Evolutionary conservation across 106 monocot genomes (phyloP).

Genomic region (Chionographis japonica): DNA sequence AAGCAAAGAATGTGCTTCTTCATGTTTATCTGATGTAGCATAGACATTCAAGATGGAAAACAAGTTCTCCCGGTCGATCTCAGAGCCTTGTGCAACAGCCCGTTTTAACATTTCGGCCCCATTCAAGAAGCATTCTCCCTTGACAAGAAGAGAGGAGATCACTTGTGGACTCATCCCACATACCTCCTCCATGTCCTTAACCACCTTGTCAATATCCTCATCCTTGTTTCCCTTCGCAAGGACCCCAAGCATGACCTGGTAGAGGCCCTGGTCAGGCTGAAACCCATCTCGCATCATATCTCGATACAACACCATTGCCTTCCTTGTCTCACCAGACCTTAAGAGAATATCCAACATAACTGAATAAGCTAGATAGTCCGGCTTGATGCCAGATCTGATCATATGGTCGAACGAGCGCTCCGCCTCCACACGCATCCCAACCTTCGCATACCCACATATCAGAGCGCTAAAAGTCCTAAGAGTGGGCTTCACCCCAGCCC

Average conservation of each 20-base stretch:
- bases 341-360: slow-evolving; percentile 69
- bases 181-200: slow-evolving; percentile 64
- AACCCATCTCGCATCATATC: slow-evolving; percentile 63
- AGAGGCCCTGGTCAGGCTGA: slow-evolving; percentile 62
- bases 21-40: slow-evolving; percentile 27
- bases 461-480: slow-evolving; percentile 82
- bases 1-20: slow-evolving; percentile 56
- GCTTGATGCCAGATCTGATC: slow-evolving; percentile 71
- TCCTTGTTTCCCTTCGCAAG: slow-evolving; percentile 34
- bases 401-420: slow-evolving; percentile 69
- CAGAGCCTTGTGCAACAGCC: slow-evolving; percentile 52
- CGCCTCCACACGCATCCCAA: slow-evolving; percentile 70
- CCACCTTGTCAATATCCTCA: slow-evolving; percentile 47
- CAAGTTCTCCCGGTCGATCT: slow-evolving; percentile 44
- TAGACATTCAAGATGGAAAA: slow-evolving; percentile 53
- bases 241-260: slow-evolving; percentile 42
- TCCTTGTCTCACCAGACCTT: slow-evolving; percentile 47
- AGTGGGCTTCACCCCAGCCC: slow-evolving; percentile 60
- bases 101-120: slow-evolving; percentile 63
- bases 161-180: slow-evolving; percentile 39
- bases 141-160: slow-evolving; percentile 59
- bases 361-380: slow-evolving; percentile 74
- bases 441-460: slow-evolving; percentile 87
- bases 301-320: slow-evolving; percentile 59
- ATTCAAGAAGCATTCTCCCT: slow-evolving; percentile 51